Conservation (phyloP, 1,284 basidiomycete genomes). For the Chondrostereum purpureum region DNA sequence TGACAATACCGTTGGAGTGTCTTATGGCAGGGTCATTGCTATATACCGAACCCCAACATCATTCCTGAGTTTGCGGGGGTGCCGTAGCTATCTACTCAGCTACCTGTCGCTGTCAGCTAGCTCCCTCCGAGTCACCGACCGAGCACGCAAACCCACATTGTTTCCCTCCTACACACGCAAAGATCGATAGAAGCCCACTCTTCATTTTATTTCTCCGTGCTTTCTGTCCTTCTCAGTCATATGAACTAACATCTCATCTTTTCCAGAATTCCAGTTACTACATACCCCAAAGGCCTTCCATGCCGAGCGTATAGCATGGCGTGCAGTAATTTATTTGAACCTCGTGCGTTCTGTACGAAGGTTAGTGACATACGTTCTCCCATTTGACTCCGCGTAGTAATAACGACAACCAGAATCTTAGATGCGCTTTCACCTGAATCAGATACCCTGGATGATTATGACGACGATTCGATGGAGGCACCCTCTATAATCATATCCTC, state of each 20-base stretch:
- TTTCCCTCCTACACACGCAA: neutral
- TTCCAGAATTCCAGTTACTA: slow-evolving; percentile 71
- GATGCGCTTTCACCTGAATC: slow-evolving; percentile 66
- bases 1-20: too few relatives aligned
- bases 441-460: slow-evolving; percentile 50
- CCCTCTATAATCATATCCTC: slow-evolving; percentile 44
- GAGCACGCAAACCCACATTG: too few relatives aligned
- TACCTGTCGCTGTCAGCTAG: too few relatives aligned
- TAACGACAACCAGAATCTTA: slow-evolving; percentile 64
- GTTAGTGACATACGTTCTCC: slow-evolving; percentile 30
- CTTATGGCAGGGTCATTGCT: too few relatives aligned
- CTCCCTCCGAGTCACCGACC: too few relatives aligned
- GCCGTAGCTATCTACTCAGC: too few relatives aligned
- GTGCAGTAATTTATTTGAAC: slow-evolving; percentile 79
- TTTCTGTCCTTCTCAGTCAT: slow-evolving; percentile 2
- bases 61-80: too few relatives aligned
- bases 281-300: slow-evolving; percentile 68
- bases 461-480: slow-evolving; percentile 40
- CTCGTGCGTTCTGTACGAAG: slow-evolving; percentile 72
- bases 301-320: slow-evolving; percentile 75
- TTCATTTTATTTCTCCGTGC: neutral
- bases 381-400: neutral
- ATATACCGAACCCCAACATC: too few relatives aligned
- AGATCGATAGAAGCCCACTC: neutral
- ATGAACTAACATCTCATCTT: neutral